Percentiles rank a stretch among this genome's conserved stretches.
phyloP scores from a whole-genome alignment of 1,284 basidiomycete genomes.

The Takashimella tepidaria region DNA sequence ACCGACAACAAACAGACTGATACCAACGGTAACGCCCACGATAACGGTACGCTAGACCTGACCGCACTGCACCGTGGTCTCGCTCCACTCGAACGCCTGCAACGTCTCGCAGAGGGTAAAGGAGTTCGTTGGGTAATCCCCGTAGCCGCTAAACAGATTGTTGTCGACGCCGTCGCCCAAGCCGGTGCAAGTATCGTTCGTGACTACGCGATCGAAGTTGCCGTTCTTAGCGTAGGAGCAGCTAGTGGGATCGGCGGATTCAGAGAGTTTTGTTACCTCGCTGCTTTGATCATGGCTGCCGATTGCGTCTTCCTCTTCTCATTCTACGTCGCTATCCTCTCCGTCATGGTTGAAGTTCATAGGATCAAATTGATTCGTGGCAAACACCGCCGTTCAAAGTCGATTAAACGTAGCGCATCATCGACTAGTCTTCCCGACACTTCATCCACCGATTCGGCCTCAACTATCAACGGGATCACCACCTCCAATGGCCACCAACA shows the following conservation, averaged over 20 bases:
- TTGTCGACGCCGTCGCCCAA: constrained; percentile 72
- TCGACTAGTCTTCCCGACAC: constrained; percentile 10
- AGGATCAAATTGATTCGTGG: constrained; percentile 57
- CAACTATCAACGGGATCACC: constrained; percentile 7
- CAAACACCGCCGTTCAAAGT: constrained; percentile 21
- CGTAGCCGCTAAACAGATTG: constrained; percentile 71
- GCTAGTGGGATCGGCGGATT: constrained; percentile 83
- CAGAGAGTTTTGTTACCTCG: constrained; percentile 87
- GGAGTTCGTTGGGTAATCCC: constrained; percentile 52
- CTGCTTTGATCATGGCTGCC: constrained; percentile 70
- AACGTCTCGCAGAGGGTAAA: constrained; percentile 45
- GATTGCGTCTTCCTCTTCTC: constrained; percentile 88
- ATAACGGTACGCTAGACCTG: constrained; percentile 36
- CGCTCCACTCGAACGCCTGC: constrained; percentile 44
- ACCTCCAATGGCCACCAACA: constrained; percentile 9
- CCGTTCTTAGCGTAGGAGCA: constrained; percentile 80
- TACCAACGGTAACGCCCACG: constrained; percentile 11
- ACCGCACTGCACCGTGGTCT: constrained; percentile 43
- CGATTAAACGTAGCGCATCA: constrained; percentile 17
- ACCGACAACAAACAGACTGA: constrained; percentile 22
- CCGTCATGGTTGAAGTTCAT: constrained; percentile 84
- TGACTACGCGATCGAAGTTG: constrained; percentile 89
- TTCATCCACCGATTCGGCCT: constrained; percentile 9
- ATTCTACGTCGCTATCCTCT: constrained; percentile 82
- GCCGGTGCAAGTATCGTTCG: constrained; percentile 80